Evolutionary conservation across 2,329 filamentous ascomycete genomes (phyloP), one percentile per base, ranked within the genome.

Genomic region (Xylaria hypoxylon): DNA sequence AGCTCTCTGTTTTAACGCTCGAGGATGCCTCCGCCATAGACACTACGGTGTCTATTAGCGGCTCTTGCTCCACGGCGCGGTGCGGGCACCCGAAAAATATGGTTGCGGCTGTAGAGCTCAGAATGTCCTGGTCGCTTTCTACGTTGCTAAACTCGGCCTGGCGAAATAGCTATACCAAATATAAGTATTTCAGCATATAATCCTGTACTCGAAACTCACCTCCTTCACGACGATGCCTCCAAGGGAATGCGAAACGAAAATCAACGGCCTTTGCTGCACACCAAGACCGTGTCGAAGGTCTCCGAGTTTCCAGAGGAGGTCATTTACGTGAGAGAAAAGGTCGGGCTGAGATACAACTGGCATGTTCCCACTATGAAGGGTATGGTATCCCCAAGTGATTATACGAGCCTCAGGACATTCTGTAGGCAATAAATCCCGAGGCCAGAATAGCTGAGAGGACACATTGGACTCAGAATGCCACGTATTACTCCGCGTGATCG

Each of bases 21-120:
- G 50, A 52, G 11, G 53, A 52, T 2, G 44, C 50, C 24, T 60
- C 53, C 13, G 65, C 65, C 59, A 69, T 69, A 3, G 62, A 58
- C 2, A 59, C 45, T 2, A 35, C 59, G 1, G 56, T 59, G 31
- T 63, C 60, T 40, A 15, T 33, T 3, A 63, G 17, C 1, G 62
- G 28, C 19, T 40, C 62, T 26, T 53, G 22, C 31, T 62, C 62
- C 6, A 33, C 40, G 2, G 35, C 40, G 5, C 55, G 28, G 45
- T 68, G 68, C 19, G 68, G 68, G 13, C 64, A 68, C 10, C 64
- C 68, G 48, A 69, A 65, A 51, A 69, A 65, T 8, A 69, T 51
- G 24, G 42, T 26, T 5, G 62, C 65, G 2, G 68, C 65, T 6
- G 62, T 68, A 19, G 65, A 69, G 50, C 33, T 33, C 26, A 69